Evolutionary conservation across 2,329 filamentous ascomycete species (phyloP).

Genomic region (Fusarium graminum): DNA sequence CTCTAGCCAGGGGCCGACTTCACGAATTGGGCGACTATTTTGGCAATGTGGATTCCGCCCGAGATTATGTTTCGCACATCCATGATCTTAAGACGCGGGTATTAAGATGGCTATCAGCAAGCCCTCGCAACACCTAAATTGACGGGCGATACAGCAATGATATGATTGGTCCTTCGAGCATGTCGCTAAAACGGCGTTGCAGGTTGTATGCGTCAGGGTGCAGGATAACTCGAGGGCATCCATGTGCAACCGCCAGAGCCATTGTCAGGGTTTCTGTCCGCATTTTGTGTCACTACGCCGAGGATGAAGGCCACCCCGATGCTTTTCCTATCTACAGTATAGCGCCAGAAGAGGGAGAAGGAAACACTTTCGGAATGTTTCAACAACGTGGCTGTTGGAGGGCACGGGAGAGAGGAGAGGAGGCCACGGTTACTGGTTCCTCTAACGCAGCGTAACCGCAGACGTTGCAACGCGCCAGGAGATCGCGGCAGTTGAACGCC

Average conservation of each 20-base stretch:
- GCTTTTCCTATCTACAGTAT: constrained; percentile 2
- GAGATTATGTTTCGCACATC: constrained; percentile 50
- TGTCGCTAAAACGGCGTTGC: constrained; percentile 50
- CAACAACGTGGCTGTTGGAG: constrained; percentile 22
- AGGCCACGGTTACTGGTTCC: constrained; percentile 34
- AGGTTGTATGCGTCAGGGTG: constrained; percentile 47
- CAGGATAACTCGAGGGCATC: constrained; percentile 36
- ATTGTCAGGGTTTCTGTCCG: constrained; percentile 27
- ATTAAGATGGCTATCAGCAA: constrained; percentile 48
- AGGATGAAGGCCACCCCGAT: constrained; percentile 30
- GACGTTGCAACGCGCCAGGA: constrained; percentile 45
- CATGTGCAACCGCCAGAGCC: constrained; percentile 43
- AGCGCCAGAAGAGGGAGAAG: constrained; percentile 2
- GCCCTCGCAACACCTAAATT: constrained; percentile 37
- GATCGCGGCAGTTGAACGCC: constrained; percentile 49
- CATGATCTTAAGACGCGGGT: constrained; percentile 45
- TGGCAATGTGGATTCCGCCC: constrained; percentile 45
- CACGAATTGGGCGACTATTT: constrained; percentile 39
- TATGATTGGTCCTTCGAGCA: constrained; percentile 37
- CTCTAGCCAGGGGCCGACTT: constrained; percentile 42
- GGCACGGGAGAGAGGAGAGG: constrained; percentile 23
- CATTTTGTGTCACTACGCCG: constrained; percentile 35
- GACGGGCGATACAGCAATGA: constrained; percentile 13
- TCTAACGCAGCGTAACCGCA: constrained; percentile 44
- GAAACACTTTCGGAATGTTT: constrained; percentile 31